Base-by-base conservation (phyloP, 768 basidiomycete genomes). In the Leucocoprinus sp. region DNA sequence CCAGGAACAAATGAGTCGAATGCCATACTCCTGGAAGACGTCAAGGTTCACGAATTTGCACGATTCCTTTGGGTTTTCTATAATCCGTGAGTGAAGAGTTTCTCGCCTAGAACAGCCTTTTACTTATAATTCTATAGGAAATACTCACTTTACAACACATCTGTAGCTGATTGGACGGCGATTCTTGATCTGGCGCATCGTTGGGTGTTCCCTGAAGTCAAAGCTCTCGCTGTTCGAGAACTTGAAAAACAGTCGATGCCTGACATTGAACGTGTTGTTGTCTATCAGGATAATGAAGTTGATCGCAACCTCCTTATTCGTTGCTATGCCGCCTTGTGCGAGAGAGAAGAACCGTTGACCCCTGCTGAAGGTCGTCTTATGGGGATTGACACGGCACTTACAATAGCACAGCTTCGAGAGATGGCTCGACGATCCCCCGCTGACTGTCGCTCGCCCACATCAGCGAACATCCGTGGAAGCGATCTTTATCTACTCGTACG, bases 121-220 rank as follows among this genome's bases (percentile, higher is more conserved):
- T 11, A 31, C 31, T 31, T 12, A 31, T 14, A 12, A 31, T 31
- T 8, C n/a, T 31, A 0, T 52, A 85, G 82, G 0, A 65, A 60
- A 36, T 82, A 80, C 53, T 75, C 77, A 0, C 59, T 76, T 1
- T 81, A 82, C 40, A 65, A 71, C 6, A 74, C 76, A 1, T 54
- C 59, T 0, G 60, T 72, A 0, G 62, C 67, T 0, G 71, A 73
- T 7, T 87, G 84, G 84, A 58, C 61, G 0, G 61, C 60, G 0
- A 75, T 87, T 35, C 59, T 86, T 0, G 57, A 54, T 1, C 73
- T 85, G 0, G 66, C 82, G 0, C 62, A 74, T 14, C 55, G 63
- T 3, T 87, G 81, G 82, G 31, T 52, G 0, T 84, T 85, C 49
- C 51, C 50, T 0, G 70, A 76, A 35, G 70, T 82, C 5, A 70